Evolutionary conservation across 83 land plant species (phyloP).

Genomic region (Thuja plicata): DNA sequence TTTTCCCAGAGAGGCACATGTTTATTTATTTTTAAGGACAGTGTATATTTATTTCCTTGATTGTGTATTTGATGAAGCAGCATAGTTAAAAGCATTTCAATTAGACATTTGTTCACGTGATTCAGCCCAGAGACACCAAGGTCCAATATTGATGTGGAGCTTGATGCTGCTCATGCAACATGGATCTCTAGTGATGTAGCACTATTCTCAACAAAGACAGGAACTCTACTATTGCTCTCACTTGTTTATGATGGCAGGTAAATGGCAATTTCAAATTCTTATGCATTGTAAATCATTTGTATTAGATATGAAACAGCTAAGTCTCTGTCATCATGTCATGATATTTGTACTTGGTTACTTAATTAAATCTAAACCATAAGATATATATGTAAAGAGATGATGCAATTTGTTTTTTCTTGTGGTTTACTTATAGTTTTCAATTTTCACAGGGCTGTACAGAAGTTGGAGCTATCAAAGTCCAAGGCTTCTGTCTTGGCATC

Average conservation of each 20-base stretch:
- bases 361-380: not conserved
- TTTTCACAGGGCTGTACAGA: conserved; percentile 81
- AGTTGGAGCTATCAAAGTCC: conserved; percentile 85
- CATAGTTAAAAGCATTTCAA: not conserved
- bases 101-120: not conserved
- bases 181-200: conserved; percentile 94
- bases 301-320: not conserved
- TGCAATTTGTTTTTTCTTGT: not conserved
- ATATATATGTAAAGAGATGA: not conserved
- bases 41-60: not conserved
- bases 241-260: conserved; percentile 95
- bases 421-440: not conserved
- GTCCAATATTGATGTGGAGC: conserved; percentile 79
- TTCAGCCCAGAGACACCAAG: conserved; percentile 89
- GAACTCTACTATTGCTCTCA: conserved; percentile 74
- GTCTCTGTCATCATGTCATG: not conserved
- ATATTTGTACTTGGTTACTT: not conserved
- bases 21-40: not conserved
- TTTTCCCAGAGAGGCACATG: too few species aligned
- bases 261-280: not conserved
- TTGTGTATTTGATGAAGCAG: not conserved
- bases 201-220: conserved; percentile 89
- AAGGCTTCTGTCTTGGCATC: conserved; percentile 94
- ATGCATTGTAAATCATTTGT: not conserved
- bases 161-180: conserved; percentile 90